Conservation (phyloP, 2,329 filamentous ascomycete species). For the Monosporascus sp. region DNA sequence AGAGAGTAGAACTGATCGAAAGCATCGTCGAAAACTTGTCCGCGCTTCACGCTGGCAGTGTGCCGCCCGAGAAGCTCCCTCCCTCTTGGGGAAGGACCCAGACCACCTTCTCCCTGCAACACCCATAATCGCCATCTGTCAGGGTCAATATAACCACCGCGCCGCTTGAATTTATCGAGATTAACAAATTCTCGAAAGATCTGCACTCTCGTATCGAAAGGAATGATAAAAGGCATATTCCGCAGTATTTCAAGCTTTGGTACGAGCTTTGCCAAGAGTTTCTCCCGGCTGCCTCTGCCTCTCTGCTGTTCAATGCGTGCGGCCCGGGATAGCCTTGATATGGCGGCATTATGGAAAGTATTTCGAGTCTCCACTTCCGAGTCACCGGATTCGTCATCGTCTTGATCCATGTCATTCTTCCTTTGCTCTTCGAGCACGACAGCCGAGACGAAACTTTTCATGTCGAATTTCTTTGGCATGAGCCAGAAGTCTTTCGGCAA, state of each 20-base stretch:
- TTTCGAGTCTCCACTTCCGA: slow-evolving; percentile 21
- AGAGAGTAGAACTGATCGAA: slow-evolving; percentile 77
- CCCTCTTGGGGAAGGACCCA: slow-evolving; percentile 13
- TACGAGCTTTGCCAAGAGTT: slow-evolving; percentile 72
- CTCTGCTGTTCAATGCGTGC: slow-evolving; percentile 56
- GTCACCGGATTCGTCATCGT: slow-evolving; percentile 53
- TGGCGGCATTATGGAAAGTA: slow-evolving; percentile 36
- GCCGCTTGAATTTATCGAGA: slow-evolving; percentile 69
- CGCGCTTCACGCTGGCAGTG: slow-evolving; percentile 74
- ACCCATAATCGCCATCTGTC: slow-evolving; percentile 69
- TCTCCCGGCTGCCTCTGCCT: slow-evolving; percentile 42
- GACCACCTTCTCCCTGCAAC: slow-evolving; percentile 33
- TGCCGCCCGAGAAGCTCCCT: slow-evolving; percentile 52
- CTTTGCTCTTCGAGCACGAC: slow-evolving; percentile 86
- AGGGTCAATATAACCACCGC: slow-evolving; percentile 64
- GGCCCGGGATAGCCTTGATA: slow-evolving; percentile 57
- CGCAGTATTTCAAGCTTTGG: slow-evolving; percentile 86
- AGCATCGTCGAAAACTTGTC: slow-evolving; percentile 79
- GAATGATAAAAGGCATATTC: slow-evolving; percentile 96
- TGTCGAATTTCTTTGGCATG: slow-evolving; percentile 84
- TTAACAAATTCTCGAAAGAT: slow-evolving; percentile 92
- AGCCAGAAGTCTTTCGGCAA: slow-evolving; percentile 84
- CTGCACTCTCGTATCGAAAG: slow-evolving; percentile 83
- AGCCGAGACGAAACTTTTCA: slow-evolving; percentile 79
- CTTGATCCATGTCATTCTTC: slow-evolving; percentile 61